These are phyloP conservation scores for Aspergillus sp. DNA, from an alignment of 2,329 filamentous ascomycete genomes.

Conservation along the genomic window DNA sequence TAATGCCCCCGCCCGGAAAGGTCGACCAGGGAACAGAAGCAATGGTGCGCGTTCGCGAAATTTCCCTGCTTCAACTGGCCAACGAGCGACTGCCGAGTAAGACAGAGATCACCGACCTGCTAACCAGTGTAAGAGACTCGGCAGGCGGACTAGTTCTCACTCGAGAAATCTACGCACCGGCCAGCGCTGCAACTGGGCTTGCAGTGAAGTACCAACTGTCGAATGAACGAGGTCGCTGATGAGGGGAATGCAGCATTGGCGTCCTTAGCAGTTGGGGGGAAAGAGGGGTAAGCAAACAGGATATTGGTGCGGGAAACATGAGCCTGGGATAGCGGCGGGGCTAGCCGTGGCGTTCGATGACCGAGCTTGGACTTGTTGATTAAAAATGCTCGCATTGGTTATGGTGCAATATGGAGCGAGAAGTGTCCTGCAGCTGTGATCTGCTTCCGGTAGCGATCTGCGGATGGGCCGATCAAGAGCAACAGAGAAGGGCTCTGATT, in stretches of 20 bases:
- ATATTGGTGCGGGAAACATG: background rate
- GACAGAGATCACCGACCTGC: background rate
- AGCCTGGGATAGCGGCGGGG: too few species aligned
- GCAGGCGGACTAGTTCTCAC: background rate
- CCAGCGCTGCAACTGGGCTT: background rate
- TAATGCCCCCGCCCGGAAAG: background rate
- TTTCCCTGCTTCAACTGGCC: background rate
- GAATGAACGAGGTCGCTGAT: background rate
- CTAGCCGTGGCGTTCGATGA: too few species aligned
- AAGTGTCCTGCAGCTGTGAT: too few species aligned
- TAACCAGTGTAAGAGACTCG: background rate
- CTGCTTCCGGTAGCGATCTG: too few species aligned
- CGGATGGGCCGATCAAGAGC: too few species aligned
- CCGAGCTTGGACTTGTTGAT: too few species aligned
- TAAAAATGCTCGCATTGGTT: too few species aligned
- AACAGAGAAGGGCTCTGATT: too few species aligned
- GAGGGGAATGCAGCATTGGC: background rate
- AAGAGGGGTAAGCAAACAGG: background rate
- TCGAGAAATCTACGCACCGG: background rate
- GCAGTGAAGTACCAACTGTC: background rate
- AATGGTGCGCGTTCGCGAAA: slow-evolving; percentile 1
- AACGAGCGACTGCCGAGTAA: background rate
- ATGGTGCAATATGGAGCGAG: too few species aligned
- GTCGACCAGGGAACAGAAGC: background rate
- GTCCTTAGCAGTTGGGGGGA: background rate